Conservation (phyloP, 768 basidiomycete genomes). For the Russula abietina region DNA sequence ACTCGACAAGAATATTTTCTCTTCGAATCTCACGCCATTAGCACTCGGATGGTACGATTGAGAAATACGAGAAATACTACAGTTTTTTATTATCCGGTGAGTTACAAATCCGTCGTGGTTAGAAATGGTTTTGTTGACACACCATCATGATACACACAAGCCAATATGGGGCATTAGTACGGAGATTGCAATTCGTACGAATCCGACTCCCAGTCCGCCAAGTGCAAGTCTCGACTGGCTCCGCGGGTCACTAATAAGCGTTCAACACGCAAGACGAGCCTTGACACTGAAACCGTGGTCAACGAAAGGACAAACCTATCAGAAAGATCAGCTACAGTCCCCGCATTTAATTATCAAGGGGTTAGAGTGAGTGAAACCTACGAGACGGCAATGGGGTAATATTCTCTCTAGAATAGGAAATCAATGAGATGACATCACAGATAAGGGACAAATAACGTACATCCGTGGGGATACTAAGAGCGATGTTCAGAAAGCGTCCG, state of each 20-base stretch:
- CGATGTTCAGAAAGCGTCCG: conserved; percentile 19
- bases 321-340: neutral
- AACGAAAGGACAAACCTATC: conserved; percentile 15
- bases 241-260: conserved; percentile 7
- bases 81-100: neutral
- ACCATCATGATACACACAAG: too few relatives aligned
- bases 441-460: neutral
- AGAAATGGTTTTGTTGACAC: neutral
- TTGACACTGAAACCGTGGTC: conserved; percentile 9
- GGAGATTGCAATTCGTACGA: conserved; percentile 12
- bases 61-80: neutral
- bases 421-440: neutral
- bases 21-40: neutral
- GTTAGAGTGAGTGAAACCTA: neutral
- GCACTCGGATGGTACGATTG: neutral
- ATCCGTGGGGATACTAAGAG: conserved; percentile 12
- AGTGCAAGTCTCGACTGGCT: neutral
- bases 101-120: too few relatives aligned
- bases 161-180: neutral
- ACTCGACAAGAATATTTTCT: neutral
- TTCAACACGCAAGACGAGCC: conserved; percentile 19
- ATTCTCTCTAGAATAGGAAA: conserved; percentile 1
- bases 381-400: conserved; percentile 17
- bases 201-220: conserved; percentile 4
- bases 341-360: neutral